Evolutionary conservation across 2,329 filamentous ascomycete species (phyloP).

Genomic region (Neocucurbitaria cava): DNA sequence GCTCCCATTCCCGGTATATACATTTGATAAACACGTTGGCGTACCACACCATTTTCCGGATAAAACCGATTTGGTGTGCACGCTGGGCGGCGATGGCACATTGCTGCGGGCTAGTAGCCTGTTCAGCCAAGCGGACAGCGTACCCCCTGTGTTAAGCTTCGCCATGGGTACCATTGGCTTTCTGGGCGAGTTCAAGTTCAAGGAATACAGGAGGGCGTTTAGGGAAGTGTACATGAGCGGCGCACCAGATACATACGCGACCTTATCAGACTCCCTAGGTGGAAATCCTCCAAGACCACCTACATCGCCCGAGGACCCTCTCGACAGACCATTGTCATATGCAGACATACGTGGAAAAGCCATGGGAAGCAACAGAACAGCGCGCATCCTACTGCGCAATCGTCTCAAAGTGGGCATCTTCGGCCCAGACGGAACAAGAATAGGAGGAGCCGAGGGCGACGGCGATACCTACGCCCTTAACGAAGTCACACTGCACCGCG

Average conservation of each 20-base stretch:
- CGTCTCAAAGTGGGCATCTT: slow-evolving; percentile 87
- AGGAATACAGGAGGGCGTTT: slow-evolving; percentile 90
- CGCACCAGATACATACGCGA: slow-evolving; percentile 59
- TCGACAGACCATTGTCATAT: slow-evolving; percentile 60
- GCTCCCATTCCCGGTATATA: slow-evolving; percentile 70
- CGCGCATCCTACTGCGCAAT: slow-evolving; percentile 85
- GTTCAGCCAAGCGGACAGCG: slow-evolving; percentile 79
- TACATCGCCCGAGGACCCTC: slow-evolving; percentile 66
- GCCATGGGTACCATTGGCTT: slow-evolving; percentile 98
- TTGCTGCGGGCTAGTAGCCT: slow-evolving; percentile 85
- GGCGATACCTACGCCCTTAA: slow-evolving; percentile 79
- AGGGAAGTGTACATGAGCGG: slow-evolving; percentile 90
- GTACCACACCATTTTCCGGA: slow-evolving; percentile 62
- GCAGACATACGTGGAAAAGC: slow-evolving; percentile 78
- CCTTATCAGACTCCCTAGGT: slow-evolving; percentile 72
- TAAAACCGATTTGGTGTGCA: slow-evolving; percentile 88
- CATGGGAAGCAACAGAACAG: slow-evolving; percentile 75
- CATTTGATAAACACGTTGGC: slow-evolving; percentile 43
- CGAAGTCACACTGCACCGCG: slow-evolving; percentile 91
- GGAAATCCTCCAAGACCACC: slow-evolving; percentile 70
- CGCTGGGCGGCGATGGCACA: slow-evolving; percentile 91
- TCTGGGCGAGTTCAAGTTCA: slow-evolving; percentile 94
- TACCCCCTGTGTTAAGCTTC: slow-evolving; percentile 92
- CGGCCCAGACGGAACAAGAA: slow-evolving; percentile 67
- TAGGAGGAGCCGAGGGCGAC: slow-evolving; percentile 39